phyloP scores from a whole-genome alignment of 2,329 filamentous ascomycete species.

The Lachnellula willkommii region DNA sequence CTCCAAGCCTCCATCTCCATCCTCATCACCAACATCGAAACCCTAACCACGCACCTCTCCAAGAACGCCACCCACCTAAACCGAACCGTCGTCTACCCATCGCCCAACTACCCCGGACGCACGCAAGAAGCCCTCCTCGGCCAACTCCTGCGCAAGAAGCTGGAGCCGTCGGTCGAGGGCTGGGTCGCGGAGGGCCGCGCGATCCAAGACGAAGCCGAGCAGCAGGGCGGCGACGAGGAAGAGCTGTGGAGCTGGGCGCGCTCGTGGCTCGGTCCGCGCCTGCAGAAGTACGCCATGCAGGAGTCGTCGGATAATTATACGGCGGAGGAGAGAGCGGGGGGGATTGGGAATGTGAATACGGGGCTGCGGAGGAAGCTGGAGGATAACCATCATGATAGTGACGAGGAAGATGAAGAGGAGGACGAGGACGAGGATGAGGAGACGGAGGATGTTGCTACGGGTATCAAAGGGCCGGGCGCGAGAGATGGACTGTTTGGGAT shows the following conservation, averaged over 20 bases:
- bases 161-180: constrained; percentile 71
- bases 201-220: no score
- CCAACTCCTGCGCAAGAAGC: constrained; percentile 74
- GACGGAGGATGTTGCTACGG: constrained; percentile 43
- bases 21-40: constrained; percentile 63
- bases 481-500: constrained; percentile 18
- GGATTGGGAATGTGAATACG: constrained; percentile 66
- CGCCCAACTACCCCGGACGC: constrained; percentile 67
- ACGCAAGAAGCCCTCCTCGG: constrained; percentile 61
- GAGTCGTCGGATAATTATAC: constrained; percentile 65
- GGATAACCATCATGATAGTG: constrained; percentile 11
- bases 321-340: constrained; percentile 60
- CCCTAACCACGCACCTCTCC: constrained; percentile 59
- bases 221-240: constrained; percentile 44
- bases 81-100: constrained; percentile 68
- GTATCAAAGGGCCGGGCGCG: constrained; percentile 6
- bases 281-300: constrained; percentile 38
- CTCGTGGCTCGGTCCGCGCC: constrained; percentile 38
- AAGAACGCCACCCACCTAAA: constrained; percentile 63
- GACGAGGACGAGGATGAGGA: constrained; percentile 48
- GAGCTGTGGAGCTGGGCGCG: constrained; percentile 48
- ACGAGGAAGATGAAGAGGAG: constrained; percentile 49
- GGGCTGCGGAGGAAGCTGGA: constrained; percentile 50
- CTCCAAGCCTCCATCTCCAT: constrained; percentile 68
- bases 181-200: constrained; percentile 62